These are phyloP conservation scores for Lentinula raphanica DNA, from an alignment of 768 basidiomycete species.

Conservation along the genomic window DNA sequence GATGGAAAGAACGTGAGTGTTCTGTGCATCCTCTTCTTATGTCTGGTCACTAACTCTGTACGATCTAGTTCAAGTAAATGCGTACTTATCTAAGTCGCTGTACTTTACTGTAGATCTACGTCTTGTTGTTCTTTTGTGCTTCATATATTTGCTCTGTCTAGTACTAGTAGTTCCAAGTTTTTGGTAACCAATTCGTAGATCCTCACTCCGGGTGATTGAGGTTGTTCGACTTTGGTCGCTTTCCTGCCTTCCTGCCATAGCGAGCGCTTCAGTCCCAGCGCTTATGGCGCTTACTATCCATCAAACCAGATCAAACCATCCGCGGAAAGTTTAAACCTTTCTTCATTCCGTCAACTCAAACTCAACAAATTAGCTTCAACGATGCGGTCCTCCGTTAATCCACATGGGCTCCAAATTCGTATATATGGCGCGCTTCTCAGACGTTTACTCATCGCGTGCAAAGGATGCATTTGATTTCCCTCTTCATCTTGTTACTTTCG, in stretches of 20 bases:
- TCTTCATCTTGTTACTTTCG: background rate
- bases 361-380: no score
- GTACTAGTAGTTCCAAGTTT: background rate
- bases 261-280: no score
- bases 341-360: background rate
- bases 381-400: background rate
- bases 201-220: no score
- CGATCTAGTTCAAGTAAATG: slow-evolving; percentile 29
- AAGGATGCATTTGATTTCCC: background rate
- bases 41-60: slow-evolving; percentile 6
- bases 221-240: no score
- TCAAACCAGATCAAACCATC: no score
- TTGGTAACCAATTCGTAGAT: background rate
- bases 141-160: background rate
- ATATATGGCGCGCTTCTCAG: background rate
- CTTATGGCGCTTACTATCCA: no score
- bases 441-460: background rate
- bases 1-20: slow-evolving; percentile 84
- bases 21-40: slow-evolving; percentile 4
- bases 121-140: background rate
- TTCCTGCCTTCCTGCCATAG: no score
- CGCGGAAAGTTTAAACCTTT: no score
- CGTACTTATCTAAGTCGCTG: background rate
- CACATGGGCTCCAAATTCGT: background rate
- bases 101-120: background rate